phyloP scores from a whole-genome alignment of 495 filamentous ascomycete genomes.

The Talaromyces wortmannii region DNA sequence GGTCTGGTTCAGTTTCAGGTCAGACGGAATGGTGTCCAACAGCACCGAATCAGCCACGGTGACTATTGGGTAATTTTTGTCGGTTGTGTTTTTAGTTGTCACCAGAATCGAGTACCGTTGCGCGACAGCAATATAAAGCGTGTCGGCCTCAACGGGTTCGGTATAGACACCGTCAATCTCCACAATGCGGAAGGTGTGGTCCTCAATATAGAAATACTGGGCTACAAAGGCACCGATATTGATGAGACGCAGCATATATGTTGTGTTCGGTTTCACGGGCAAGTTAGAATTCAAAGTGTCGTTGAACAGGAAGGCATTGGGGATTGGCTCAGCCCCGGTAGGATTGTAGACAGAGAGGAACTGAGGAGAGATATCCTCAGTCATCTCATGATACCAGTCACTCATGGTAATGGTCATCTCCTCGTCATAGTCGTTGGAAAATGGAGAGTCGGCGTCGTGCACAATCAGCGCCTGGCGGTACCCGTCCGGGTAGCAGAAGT shows the following conservation, averaged over 20 bases:
- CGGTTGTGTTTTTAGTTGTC: conserved; percentile 56
- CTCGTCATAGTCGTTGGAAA: conserved; percentile 55
- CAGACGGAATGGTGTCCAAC: conserved; percentile 20
- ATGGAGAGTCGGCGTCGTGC: conserved; percentile 58
- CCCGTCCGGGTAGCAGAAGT: conserved; percentile 69
- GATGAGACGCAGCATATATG: conserved; percentile 70
- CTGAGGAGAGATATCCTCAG: conserved; percentile 27
- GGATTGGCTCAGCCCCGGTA: conserved; percentile 41
- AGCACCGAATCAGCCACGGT: conserved; percentile 26
- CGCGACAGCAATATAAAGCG: conserved; percentile 61
- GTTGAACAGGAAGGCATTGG: conserved; percentile 48
- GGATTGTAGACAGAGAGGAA: conserved; percentile 46
- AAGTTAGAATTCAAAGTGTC: conserved; percentile 52
- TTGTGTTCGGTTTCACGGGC: conserved; percentile 61
- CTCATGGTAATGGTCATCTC: conserved; percentile 59
- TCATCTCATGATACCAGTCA: conserved; percentile 55
- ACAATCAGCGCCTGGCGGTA: conserved; percentile 65
- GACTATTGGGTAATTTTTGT: conserved; percentile 60
- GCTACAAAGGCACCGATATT: conserved; percentile 72
- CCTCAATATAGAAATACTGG: conserved; percentile 74
- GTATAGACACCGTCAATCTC: conserved; percentile 48
- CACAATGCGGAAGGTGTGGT: conserved; percentile 55
- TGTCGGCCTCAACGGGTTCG: conserved; percentile 49
- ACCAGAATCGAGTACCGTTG: conserved; percentile 66
- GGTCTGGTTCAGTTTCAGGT: conserved; percentile 60